Conservation (phyloP, 2,329 filamentous ascomycete species). For the Fusarium acutatum region DNA sequence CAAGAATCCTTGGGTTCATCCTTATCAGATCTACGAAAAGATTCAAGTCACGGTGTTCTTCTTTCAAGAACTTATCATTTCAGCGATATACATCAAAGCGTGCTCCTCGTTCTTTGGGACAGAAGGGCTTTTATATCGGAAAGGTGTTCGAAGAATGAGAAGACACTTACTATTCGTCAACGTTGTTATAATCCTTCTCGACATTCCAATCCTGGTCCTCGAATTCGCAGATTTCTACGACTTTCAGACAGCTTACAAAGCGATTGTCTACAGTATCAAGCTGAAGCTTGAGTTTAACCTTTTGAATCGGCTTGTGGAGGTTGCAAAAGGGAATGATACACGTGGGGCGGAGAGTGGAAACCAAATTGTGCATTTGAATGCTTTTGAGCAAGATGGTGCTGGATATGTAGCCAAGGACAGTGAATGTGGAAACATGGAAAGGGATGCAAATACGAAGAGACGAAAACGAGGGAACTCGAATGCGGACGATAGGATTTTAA, state of each 20-base stretch:
- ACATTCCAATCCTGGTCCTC: conserved; percentile 45
- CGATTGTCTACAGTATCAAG: conserved; percentile 47
- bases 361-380: neutral
- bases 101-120: conserved; percentile 4
- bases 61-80: conserved; percentile 63
- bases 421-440: fast-evolving
- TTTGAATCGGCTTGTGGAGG: conserved; percentile 40
- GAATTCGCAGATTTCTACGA: conserved; percentile 49
- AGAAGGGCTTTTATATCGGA: neutral
- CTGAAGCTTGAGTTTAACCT: conserved; percentile 50
- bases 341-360: neutral
- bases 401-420: fast-evolving
- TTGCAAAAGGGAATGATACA: neutral
- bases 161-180: conserved; percentile 55
- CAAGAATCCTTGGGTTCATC: conserved; percentile 23
- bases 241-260: conserved; percentile 38
- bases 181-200: conserved; percentile 52
- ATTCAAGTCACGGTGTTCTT: conserved; percentile 65
- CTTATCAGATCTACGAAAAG: conserved; percentile 60
- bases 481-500: neutral
- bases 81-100: conserved; percentile 57
- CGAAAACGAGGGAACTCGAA: neutral
- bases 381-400: neutral
- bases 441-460: neutral
- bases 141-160: conserved; percentile 14